Evolutionary conservation across 228 moss, liverwort and hornwort genomes (phyloP).

Genomic region (Sphagnum magellanicum): DNA sequence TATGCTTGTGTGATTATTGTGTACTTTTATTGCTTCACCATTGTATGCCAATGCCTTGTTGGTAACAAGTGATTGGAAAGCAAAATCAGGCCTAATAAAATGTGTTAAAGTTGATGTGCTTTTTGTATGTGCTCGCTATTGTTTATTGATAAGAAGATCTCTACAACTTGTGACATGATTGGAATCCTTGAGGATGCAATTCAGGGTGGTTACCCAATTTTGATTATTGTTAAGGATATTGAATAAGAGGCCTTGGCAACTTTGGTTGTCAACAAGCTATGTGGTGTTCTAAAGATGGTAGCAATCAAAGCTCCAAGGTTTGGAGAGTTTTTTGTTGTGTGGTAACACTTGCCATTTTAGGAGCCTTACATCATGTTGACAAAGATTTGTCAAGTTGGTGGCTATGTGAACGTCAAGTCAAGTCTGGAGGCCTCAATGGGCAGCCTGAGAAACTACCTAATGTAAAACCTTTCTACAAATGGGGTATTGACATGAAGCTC

Average conservation of each 20-base stretch:
- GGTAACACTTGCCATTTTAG: conserved; percentile 70
- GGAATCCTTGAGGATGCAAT: conserved; percentile 96
- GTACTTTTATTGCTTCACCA: too few species aligned
- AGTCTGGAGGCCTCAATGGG: conserved; percentile 75
- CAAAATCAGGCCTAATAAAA: too few species aligned
- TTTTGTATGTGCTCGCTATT: conserved; percentile 37
- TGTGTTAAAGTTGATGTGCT: too few species aligned
- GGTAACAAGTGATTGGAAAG: too few species aligned
- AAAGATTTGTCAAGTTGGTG: conserved; percentile 82
- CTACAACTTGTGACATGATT: conserved; percentile 92
- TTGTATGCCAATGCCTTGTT: too few species aligned
- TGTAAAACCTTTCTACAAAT: conserved; percentile 21
- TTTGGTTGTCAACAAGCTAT: conserved; percentile 86
- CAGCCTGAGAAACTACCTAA: conserved; percentile 88
- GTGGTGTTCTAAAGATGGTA: conserved; percentile 81
- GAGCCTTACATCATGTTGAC: conserved; percentile 80
- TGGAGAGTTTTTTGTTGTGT: conserved; percentile 91
- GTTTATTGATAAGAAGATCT: conserved; percentile 93
- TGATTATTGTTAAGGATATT: conserved; percentile 90
- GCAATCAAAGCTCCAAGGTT: conserved; percentile 95
- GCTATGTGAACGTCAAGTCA: conserved; percentile 93
- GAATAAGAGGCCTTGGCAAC: conserved; percentile 97
- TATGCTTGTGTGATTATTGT: too few species aligned
- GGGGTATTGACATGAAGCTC: too few species aligned
- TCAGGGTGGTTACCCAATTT: conserved; percentile 77